Conservation (phyloP, 2,329 filamentous ascomycete genomes). For the Trichoderma breve region DNA sequence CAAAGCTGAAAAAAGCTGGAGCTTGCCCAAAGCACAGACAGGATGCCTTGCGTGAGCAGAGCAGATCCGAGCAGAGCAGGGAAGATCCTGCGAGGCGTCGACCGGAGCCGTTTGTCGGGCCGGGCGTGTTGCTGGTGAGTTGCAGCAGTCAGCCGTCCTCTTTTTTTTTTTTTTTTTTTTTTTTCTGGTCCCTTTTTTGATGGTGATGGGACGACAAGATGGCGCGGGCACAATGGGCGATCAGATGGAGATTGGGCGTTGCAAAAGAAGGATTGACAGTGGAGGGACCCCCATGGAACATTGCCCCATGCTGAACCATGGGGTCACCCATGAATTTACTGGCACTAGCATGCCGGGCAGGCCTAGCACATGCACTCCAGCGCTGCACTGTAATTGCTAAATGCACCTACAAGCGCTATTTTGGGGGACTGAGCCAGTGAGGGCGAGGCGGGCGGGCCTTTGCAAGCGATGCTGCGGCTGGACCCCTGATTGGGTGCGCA, state of each 20-base stretch:
- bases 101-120: not conserved
- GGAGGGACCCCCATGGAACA: constrained; percentile 15
- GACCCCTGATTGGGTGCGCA: constrained; percentile 10
- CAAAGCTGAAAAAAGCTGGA: constrained; percentile 7
- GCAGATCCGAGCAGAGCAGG: not conserved
- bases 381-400: not conserved
- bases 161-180: not conserved
- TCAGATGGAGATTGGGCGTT: constrained; percentile 19
- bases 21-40: not conserved
- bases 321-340: not conserved
- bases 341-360: constrained; percentile 4
- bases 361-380: constrained; percentile 1
- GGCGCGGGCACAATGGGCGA: constrained; percentile 6
- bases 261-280: constrained; percentile 8
- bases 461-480: constrained; percentile 10
- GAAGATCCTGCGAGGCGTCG: not conserved
- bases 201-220: constrained; percentile 4
- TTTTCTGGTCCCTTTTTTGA: not conserved
- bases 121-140: not conserved
- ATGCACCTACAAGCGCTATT: constrained; percentile 2
- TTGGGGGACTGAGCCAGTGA: constrained; percentile 6
- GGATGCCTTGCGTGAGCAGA: not conserved
- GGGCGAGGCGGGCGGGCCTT: constrained; percentile 3
- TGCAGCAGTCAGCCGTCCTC: not conserved
- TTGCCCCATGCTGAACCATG: constrained; percentile 6